A percentile compares a stretch with the other conserved stretches of the same genome.
Evolutionary conservation across 139 green algal genomes (phyloP).

Genomic region (Bryopsis sp.): DNA sequence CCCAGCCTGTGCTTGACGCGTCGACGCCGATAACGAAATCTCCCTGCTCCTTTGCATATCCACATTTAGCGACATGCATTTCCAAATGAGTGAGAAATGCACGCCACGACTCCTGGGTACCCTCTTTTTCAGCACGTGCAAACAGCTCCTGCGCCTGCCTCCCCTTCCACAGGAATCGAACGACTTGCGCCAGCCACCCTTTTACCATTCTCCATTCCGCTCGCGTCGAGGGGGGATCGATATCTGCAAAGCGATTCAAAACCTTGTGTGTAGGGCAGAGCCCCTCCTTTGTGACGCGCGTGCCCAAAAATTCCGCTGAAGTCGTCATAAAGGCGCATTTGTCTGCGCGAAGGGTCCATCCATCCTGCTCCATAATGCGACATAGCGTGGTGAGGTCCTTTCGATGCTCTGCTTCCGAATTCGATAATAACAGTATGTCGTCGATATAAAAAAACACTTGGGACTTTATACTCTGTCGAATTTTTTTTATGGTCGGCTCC

Average conservation of each 20-base stretch:
- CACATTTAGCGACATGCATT: neutral
- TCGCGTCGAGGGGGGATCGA: neutral
- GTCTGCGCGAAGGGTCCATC: neutral
- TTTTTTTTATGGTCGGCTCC: neutral
- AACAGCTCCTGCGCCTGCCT: neutral
- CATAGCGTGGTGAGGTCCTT: neutral
- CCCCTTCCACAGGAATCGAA: neutral
- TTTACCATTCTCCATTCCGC: neutral
- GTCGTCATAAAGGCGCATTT: neutral
- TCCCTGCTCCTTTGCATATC: neutral
- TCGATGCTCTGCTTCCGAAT: neutral
- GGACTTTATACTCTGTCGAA: neutral
- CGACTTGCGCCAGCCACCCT: conserved; percentile 10
- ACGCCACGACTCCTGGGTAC: neutral
- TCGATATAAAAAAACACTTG: conserved; percentile 4
- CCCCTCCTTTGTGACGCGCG: neutral
- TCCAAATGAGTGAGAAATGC: neutral
- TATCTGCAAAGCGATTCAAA: neutral
- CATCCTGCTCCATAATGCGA: neutral
- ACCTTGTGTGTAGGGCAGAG: neutral
- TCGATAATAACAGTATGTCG: neutral
- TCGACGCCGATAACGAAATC: conserved; percentile 1
- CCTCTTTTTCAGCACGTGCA: neutral
- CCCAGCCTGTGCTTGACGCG: neutral
- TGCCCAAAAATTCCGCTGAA: neutral